Evolutionary conservation across 2,329 filamentous ascomycete genomes (phyloP).

Genomic region (Boeremia exigua): DNA sequence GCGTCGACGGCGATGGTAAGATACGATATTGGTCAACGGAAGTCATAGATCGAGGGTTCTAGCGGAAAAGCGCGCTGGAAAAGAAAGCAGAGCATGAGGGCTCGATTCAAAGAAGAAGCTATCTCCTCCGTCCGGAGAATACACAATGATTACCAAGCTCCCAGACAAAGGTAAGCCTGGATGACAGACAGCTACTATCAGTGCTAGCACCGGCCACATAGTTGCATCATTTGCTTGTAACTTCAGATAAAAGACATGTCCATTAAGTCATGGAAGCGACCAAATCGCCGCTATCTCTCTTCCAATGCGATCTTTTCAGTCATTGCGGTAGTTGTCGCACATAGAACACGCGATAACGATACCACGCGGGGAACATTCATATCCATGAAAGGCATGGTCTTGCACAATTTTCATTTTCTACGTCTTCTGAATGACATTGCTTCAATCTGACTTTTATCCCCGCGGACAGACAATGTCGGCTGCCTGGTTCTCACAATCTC

Average conservation of each 20-base stretch:
- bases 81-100: constrained; percentile 2
- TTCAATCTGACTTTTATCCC: not conserved
- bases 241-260: not conserved
- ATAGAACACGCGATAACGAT: not conserved
- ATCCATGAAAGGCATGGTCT: not conserved
- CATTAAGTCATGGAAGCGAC: not conserved
- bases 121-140: constrained; percentile 26
- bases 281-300: not conserved
- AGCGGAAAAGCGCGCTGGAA: constrained; percentile 21
- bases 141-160: constrained; percentile 27
- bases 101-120: not conserved
- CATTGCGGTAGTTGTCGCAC: too few relatives aligned
- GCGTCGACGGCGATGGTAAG: constrained; percentile 32
- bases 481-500: not conserved
- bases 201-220: not conserved
- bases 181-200: not conserved
- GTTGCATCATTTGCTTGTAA: not conserved
- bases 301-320: not conserved
- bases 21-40: constrained; percentile 30
- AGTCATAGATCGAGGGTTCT: constrained; percentile 14
- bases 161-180: not conserved
- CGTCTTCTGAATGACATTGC: not conserved
- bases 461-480: not conserved
- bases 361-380: not conserved
- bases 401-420: not conserved